These are phyloP conservation scores for Botryotinia convoluta DNA, from an alignment of 2,329 filamentous ascomycete species.

Conservation along the genomic window DNA sequence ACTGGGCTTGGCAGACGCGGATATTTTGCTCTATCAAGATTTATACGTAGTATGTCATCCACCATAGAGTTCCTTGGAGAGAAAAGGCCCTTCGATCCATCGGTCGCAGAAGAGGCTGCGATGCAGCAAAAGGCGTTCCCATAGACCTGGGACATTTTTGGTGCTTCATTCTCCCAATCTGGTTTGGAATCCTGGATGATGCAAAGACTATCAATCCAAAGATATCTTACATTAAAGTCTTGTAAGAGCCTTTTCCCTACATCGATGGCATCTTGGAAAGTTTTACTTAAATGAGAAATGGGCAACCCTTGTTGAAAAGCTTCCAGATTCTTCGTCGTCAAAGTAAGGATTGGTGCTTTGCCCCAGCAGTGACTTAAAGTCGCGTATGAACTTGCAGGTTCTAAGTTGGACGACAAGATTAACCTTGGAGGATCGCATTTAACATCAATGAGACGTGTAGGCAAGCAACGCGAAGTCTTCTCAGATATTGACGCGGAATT, in stretches of 20 bases:
- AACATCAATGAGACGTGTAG: background rate
- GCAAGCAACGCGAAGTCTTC: background rate
- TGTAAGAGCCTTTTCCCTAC: background rate
- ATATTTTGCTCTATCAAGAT: background rate
- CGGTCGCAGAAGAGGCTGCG: background rate
- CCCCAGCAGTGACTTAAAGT: constrained; percentile 21
- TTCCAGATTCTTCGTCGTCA: constrained; percentile 2
- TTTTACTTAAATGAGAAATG: background rate
- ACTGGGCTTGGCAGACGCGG: background rate
- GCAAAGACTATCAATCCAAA: constrained; percentile 21
- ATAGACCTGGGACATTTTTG: background rate
- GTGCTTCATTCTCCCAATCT: constrained; percentile 17
- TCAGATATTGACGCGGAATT: background rate
- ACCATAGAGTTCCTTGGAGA: background rate
- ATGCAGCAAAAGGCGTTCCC: constrained; percentile 15
- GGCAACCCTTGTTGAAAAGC: background rate
- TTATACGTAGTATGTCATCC: background rate
- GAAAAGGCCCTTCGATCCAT: constrained; percentile 13
- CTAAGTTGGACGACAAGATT: background rate
- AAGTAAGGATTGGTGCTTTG: background rate
- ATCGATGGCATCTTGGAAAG: background rate
- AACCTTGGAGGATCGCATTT: background rate
- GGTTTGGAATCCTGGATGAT: constrained; percentile 18
- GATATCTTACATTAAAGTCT: constrained; percentile 8
- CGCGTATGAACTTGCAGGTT: background rate